Evolutionary conservation across 305 asterid species (phyloP), one percentile per base, ranked within the genome.

Genomic region (Rubia tinctorum): DNA sequence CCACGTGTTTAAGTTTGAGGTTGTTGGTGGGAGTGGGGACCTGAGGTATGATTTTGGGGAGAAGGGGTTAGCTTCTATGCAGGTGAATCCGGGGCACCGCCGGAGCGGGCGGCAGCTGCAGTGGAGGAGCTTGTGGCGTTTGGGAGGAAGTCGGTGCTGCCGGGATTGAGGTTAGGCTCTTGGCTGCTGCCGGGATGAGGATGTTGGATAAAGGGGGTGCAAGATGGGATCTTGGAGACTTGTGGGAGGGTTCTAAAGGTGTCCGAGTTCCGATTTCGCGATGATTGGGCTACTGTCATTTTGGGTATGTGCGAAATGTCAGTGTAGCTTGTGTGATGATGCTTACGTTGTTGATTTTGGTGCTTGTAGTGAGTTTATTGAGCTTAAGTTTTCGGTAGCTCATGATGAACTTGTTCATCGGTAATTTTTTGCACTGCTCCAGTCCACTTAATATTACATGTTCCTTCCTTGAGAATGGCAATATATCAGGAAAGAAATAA

Each of bases 161-260:
- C 17, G 84, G 81, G 72, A 80, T 92, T 22, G 93, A 92, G 79
- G 80, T 90, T 66, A 86, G 92, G 75, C 80, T 94, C 76, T 87
- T 92, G 99, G 98, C 99, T 3, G 92, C 99, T 8, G 98, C 97
- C 0, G 98, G 99, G 63, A 82, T 92, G 98, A 86, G 99, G 85
- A 79, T 92, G 89, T 76, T 92, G 88, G 79, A 80, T n/a, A 62
- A 80, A 73, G 59, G 84, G 65, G 58, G 96, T 83, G 65, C 97
- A 89, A 53, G 92, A 80, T 70, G 84, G 79, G 86, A 89, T 95
- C 73, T 87, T 95, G 87, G 80, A 88, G 43, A 93, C 71, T 17
- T 95, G 98, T 71, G 66, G 97, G 81, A 79, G 76, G 79, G 85
- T 82, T 51, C 68, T 95, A 82, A 85, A 84, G 80, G 80, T 76